Evolutionary conservation across 257 asterid species (phyloP).

Genomic region (Solanum appendiculatum): DNA sequence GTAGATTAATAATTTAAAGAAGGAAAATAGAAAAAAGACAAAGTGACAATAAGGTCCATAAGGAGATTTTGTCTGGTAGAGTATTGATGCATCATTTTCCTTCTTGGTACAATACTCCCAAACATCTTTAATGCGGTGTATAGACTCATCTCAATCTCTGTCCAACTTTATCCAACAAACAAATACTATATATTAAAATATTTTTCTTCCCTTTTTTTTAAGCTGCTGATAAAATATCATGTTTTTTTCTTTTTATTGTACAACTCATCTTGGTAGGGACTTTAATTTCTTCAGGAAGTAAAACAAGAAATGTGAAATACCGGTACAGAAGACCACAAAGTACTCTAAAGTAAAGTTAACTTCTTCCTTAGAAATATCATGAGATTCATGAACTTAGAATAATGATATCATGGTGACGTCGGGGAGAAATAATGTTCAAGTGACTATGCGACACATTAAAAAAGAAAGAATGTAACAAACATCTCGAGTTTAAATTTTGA

Average conservation of each 20-base stretch:
- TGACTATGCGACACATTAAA: background rate
- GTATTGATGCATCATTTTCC: slow-evolving; percentile 29
- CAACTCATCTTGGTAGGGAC: background rate
- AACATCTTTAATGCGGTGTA: background rate
- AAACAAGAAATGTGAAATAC: background rate
- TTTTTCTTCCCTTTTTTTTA: background rate
- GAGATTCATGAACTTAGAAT: background rate
- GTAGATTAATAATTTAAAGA: background rate
- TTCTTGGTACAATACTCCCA: background rate
- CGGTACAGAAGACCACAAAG: background rate
- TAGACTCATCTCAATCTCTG: background rate
- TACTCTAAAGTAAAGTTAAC: background rate
- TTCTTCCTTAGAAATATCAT: background rate
- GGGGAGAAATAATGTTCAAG: background rate
- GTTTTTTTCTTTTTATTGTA: background rate
- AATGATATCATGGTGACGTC: background rate
- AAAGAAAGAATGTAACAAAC: background rate
- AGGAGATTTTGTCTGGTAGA: background rate
- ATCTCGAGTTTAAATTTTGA: background rate
- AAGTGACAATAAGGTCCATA: slow-evolving; percentile 13
- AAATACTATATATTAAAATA: background rate
- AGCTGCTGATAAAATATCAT: background rate
- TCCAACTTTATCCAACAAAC: background rate
- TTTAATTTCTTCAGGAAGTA: background rate
- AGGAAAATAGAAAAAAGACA: background rate